phyloP scores from a whole-genome alignment of 129 eudicot genomes.

The Centrapalus pauciflorus region DNA sequence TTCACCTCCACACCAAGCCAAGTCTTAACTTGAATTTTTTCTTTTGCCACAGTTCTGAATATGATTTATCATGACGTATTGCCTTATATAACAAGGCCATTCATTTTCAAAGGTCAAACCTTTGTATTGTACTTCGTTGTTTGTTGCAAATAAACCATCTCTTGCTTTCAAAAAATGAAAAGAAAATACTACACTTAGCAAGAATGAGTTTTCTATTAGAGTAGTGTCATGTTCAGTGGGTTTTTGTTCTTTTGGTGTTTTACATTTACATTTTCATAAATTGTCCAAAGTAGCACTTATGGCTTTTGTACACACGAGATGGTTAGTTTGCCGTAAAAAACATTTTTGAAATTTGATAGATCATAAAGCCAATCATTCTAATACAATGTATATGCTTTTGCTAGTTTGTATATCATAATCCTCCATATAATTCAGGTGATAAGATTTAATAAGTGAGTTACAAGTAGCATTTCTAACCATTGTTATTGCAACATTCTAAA shows the following conservation, averaged over 20 bases:
- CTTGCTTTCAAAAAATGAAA: no score
- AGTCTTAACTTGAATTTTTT: not conserved
- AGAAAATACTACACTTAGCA: not conserved
- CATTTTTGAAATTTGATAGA: not conserved
- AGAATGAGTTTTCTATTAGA: conserved; percentile 3
- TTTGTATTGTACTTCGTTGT: not conserved
- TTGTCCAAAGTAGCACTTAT: not conserved
- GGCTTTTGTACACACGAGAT: not conserved
- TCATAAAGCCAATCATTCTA: not conserved
- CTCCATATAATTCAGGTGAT: not conserved
- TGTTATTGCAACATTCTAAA: no score
- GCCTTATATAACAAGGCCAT: not conserved
- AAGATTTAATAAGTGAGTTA: not conserved
- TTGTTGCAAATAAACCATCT: not conserved
- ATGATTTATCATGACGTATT: no score
- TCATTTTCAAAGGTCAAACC: not conserved
- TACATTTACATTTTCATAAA: not conserved
- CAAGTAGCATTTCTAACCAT: not conserved
- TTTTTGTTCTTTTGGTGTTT: no score
- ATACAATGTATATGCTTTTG: not conserved
- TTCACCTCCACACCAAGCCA: conserved; percentile 2
- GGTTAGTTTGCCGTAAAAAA: not conserved
- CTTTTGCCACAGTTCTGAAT: not conserved
- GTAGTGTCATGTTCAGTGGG: no score
- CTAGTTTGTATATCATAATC: conserved; percentile 3